Base-by-base conservation (phyloP, 495 filamentous ascomycete species). In the Tetracladium setigerum region DNA sequence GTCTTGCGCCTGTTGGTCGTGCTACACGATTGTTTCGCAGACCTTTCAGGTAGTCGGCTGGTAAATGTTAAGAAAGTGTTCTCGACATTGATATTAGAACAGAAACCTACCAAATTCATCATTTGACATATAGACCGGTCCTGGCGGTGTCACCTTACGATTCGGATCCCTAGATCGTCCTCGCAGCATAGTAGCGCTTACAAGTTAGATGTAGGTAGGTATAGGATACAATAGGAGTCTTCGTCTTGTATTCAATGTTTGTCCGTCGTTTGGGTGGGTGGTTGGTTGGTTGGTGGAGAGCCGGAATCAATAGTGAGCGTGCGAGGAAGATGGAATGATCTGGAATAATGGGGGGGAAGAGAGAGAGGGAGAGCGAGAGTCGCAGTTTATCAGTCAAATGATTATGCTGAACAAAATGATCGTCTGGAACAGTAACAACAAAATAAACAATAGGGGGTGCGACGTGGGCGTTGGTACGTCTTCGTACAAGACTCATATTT, bases 71-170 rank as follows among this genome's bases (percentile, higher is more conserved):
- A 50, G 24, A 44, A 16, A 9, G 14, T 30, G 30, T 22, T 9
- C 14, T 27, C 18, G 41, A 50, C 9, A 38, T 33, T 36, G 58
- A 50, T 50, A 53, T 50, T 13, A 42, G 47, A 55, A 62, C 62
- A 60, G 56, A 36, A 38, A 54, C 55, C 78, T 72, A 95, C 89
- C 85, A 63, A 94, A 83, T 67, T 95, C 88, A 38, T 90, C 81
- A 61, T 79, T 80, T 31, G 81, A 80, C 89, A 95, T 95, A 67
- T 87, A 94, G 33, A 78, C 74, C 18, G 86, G 83, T 32, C 81
- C 81, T 17, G 86, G 82, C 51, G 83, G 82, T 38, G 81, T 81
- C 52, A 79, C 76, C 69, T 83, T 86, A 54, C 78, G 64, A 38
- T 42, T 49, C 66, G 61, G 61, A 43, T 72, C 69, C 54, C 64